These are phyloP conservation scores for Dendrobium catenatum DNA, from an alignment of 106 monocot species.

Conservation along the genomic window DNA sequence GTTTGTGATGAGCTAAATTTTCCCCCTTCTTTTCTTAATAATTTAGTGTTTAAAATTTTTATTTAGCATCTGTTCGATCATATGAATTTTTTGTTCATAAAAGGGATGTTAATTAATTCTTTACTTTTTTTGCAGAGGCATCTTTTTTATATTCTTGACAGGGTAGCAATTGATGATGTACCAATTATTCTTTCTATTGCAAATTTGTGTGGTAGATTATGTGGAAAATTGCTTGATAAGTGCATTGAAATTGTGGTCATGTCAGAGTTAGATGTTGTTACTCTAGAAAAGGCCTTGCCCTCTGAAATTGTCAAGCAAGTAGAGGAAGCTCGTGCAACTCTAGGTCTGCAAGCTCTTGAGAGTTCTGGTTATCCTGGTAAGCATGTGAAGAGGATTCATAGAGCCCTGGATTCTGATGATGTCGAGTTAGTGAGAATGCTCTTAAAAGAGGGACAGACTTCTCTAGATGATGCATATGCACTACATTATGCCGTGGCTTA, in stretches of 20 bases:
- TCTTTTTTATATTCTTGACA: conserved; percentile 63
- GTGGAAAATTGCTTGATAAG: conserved; percentile 31
- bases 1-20: not conserved
- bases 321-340: conserved; percentile 10
- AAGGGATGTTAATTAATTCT: not conserved
- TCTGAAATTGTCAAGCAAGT: conserved; percentile 44
- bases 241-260: conserved; percentile 40
- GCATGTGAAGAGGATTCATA: conserved; percentile 46
- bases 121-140: conserved; percentile 47
- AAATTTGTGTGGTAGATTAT: conserved; percentile 33
- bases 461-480: conserved; percentile 72
- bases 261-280: conserved; percentile 48
- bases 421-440: conserved; percentile 75
- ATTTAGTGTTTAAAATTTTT: not conserved
- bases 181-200: conserved; percentile 51
- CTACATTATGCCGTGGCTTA: conserved; percentile 81
- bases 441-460: conserved; percentile 45
- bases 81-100: not conserved
- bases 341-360: conserved; percentile 11
- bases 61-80: not conserved
- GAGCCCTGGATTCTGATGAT: conserved; percentile 82
- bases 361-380: conserved; percentile 22
- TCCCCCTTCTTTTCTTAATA: not conserved
- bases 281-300: conserved; percentile 66
- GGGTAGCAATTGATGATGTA: conserved; percentile 49